Conservation (phyloP, 129 eudicot genomes). For the Flaveria robusta region DNA sequence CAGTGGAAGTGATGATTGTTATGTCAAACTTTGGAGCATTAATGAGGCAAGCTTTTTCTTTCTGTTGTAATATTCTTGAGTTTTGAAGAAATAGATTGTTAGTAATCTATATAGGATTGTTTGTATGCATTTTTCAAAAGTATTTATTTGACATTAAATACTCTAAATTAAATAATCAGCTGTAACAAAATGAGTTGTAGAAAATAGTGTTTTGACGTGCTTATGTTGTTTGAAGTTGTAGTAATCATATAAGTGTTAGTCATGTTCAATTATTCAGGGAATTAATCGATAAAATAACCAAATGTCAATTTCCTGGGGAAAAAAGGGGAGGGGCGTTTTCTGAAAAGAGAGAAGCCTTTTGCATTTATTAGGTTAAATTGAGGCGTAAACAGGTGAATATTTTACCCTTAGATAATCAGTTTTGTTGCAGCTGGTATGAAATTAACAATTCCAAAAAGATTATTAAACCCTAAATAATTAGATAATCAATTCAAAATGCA, state of each 20-base stretch:
- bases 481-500: neutral
- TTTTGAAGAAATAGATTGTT: neutral
- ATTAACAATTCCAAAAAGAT: neutral
- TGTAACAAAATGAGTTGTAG: neutral
- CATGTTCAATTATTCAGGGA: too few relatives aligned
- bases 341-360: too few relatives aligned
- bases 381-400: too few relatives aligned
- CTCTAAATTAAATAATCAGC: neutral
- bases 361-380: too few relatives aligned
- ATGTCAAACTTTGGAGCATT: constrained; percentile 87
- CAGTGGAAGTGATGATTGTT: constrained; percentile 93
- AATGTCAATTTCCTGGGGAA: too few relatives aligned
- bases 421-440: too few relatives aligned
- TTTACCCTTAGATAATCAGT: too few relatives aligned
- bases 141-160: neutral
- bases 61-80: neutral
- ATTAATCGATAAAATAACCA: too few relatives aligned
- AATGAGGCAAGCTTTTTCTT: constrained; percentile 52
- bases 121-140: neutral
- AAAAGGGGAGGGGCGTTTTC: too few relatives aligned
- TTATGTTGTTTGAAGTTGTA: too few relatives aligned
- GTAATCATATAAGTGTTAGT: too few relatives aligned
- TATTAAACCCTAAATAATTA: neutral
- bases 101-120: neutral
- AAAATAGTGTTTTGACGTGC: neutral